These are phyloP conservation scores for Nyssa sinensis DNA, from an alignment of 148 eudicot genomes.

Conservation along the genomic window DNA sequence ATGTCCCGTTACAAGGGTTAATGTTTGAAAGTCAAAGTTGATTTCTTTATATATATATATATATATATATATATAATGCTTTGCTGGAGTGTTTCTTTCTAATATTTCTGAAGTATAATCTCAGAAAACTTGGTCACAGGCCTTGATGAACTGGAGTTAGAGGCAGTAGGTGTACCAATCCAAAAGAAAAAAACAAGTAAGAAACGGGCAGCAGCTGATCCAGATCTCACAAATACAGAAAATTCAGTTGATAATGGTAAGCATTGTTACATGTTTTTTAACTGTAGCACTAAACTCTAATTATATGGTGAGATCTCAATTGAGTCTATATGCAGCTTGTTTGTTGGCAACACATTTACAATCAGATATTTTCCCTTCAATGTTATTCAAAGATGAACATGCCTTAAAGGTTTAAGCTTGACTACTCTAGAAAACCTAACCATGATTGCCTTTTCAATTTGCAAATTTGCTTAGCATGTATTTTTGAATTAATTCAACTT, in stretches of 20 bases:
- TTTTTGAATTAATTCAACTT: neutral
- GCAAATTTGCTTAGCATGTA: neutral
- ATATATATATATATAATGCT: neutral
- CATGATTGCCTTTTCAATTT: neutral
- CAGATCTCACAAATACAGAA: constrained; percentile 24
- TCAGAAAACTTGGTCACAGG: constrained; percentile 21
- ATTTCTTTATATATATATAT: neutral
- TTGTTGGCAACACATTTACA: neutral
- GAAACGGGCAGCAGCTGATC: constrained; percentile 44
- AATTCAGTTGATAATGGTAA: constrained; percentile 17
- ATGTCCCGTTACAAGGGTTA: neutral
- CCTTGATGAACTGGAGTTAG: constrained; percentile 21
- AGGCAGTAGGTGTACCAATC: constrained; percentile 23
- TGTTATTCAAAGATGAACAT: constrained; percentile 1
- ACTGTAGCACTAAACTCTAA: neutral
- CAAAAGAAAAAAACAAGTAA: constrained; percentile 33
- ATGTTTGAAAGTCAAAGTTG: constrained; percentile 1
- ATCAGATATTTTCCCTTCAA: neutral
- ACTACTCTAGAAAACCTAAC: constrained; percentile 4
- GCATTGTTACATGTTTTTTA: neutral
- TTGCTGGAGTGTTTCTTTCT: neutral
- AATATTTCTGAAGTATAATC: constrained; percentile 9
- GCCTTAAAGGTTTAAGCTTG: neutral
- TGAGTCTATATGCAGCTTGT: neutral
- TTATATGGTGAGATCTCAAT: constrained; percentile 3